Evolutionary conservation across 371 early-diverging fungal species (phyloP).

Genomic region (Dichotomocladium elegans): DNA sequence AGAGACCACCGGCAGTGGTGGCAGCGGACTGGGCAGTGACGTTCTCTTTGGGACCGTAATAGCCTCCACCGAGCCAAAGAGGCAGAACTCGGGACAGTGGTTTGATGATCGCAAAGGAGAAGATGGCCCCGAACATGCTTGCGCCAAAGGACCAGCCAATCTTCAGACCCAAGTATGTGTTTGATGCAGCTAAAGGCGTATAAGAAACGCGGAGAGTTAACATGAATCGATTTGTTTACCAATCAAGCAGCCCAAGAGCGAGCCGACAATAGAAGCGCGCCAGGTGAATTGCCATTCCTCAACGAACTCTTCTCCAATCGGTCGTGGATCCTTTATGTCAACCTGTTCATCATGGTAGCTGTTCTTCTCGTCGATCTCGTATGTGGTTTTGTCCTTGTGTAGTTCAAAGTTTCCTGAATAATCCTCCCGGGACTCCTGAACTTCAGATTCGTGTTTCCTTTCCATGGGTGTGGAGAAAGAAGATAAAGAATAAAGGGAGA

Average conservation of each 20-base stretch:
- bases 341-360: constrained; percentile 11
- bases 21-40: constrained; percentile 68
- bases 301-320: constrained; percentile 2
- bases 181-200: constrained; percentile 46
- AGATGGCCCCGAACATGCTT: constrained; percentile 53
- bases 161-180: constrained; percentile 66
- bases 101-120: constrained; percentile 55
- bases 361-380: constrained; percentile 10
- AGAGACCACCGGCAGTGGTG: constrained; percentile 67
- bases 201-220: background rate
- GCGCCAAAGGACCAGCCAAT: constrained; percentile 68
- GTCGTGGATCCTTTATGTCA: constrained; percentile 7
- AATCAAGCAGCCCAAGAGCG: constrained; percentile 65
- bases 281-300: constrained; percentile 52
- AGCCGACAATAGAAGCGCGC: constrained; percentile 66
- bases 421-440: too few relatives aligned
- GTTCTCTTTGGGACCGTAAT: constrained; percentile 71
- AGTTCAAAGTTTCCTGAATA: too few relatives aligned
- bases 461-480: too few relatives aligned
- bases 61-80: constrained; percentile 48
- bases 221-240: constrained; percentile 15
- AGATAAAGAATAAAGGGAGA: too few relatives aligned
- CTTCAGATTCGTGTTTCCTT: too few relatives aligned
- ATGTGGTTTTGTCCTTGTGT: constrained; percentile 22
- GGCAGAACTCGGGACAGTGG: constrained; percentile 51